Percentiles rank a stretch among this genome's conserved stretches.
Conservation (phyloP, 208 protist species). For the Crithidia brevicula region DNA sequence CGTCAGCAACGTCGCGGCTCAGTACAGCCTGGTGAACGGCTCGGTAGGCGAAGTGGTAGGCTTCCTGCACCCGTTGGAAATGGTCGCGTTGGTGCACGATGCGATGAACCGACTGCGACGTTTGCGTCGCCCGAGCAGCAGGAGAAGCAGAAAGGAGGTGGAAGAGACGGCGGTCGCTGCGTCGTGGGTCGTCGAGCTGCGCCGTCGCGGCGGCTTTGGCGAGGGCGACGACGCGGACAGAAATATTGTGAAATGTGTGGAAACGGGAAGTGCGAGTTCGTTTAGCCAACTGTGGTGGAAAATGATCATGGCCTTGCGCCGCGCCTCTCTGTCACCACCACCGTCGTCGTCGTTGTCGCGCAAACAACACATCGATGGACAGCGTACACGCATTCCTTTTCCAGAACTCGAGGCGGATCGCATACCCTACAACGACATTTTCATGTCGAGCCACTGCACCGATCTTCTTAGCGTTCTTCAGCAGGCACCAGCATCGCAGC, state of each 20-base stretch:
- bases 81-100: slow-evolving; percentile 51
- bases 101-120: slow-evolving; percentile 24
- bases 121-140: background rate
- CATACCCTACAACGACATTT: slow-evolving; percentile 42
- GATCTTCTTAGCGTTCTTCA: background rate
- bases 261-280: no score
- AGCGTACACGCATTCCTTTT: no score
- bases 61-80: slow-evolving; percentile 81
- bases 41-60: slow-evolving; percentile 66
- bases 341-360: no score
- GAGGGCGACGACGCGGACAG: slow-evolving; percentile 33
- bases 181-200: slow-evolving; percentile 33
- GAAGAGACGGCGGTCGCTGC: slow-evolving; percentile 2
- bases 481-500: background rate
- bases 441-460: background rate
- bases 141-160: background rate
- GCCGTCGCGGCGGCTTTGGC: slow-evolving; percentile 52
- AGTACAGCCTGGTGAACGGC: slow-evolving; percentile 75
- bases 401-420: slow-evolving; percentile 4
- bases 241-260: slow-evolving; percentile 48
- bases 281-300: slow-evolving; percentile 60
- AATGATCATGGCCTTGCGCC: background rate
- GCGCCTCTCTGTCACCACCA: background rate
- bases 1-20: slow-evolving; percentile 64
- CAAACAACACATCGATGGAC: no score